phyloP scores from a whole-genome alignment of 2,329 filamentous ascomycete species.

The Talaromyces amestolkiae region DNA sequence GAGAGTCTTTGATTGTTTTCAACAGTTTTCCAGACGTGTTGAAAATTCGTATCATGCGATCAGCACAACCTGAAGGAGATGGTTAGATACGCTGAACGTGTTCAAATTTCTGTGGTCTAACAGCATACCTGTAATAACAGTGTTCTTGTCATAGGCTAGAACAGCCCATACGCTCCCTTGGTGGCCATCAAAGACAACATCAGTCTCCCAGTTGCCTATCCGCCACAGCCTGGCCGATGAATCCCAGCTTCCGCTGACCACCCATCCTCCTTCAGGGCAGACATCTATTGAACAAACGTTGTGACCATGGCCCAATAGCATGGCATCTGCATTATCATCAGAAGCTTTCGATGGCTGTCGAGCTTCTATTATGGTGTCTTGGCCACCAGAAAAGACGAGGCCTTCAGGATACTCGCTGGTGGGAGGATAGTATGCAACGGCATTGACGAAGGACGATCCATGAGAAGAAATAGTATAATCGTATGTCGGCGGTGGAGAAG shows the following conservation, averaged over 20 bases:
- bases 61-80: constrained; percentile 65
- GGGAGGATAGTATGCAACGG: constrained; percentile 71
- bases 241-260: constrained; percentile 95
- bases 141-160: constrained; percentile 73
- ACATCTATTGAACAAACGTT: constrained; percentile 88
- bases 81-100: not conserved
- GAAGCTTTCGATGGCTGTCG: constrained; percentile 66
- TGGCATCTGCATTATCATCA: constrained; percentile 75
- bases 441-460: constrained; percentile 83
- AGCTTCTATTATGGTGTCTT: constrained; percentile 90
- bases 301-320: constrained; percentile 79
- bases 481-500: constrained; percentile 66
- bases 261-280: constrained; percentile 65
- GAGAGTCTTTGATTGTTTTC: constrained; percentile 65
- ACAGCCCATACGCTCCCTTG: constrained; percentile 88
- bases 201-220: constrained; percentile 78
- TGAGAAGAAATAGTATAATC: constrained; percentile 76
- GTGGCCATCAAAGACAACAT: constrained; percentile 70
- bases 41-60: constrained; percentile 84
- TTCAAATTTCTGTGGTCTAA: not conserved
- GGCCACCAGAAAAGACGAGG: constrained; percentile 80
- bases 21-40: constrained; percentile 63
- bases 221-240: constrained; percentile 82
- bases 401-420: constrained; percentile 69
- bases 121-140: constrained; percentile 67